These are phyloP conservation scores for Coelastrella sp. DNA, from an alignment of 139 green algal species.

Conservation along the genomic window DNA sequence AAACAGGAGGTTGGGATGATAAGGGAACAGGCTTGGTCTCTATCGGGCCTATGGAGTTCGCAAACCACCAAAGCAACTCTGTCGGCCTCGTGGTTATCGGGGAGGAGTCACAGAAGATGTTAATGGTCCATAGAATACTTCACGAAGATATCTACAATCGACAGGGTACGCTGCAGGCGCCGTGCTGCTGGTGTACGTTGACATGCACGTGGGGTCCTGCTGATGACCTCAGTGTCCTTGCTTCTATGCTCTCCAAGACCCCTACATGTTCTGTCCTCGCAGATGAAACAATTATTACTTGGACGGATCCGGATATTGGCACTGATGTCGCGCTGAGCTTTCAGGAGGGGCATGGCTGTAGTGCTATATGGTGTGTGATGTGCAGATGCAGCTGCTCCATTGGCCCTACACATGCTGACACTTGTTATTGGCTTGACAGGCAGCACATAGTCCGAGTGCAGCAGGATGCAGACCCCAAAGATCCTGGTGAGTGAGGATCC, in stretches of 20 bases:
- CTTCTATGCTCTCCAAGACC: not conserved
- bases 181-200: not conserved
- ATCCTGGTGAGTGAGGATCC: constrained; percentile 45
- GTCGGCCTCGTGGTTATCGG: constrained; percentile 93
- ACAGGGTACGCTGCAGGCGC: constrained; percentile 65
- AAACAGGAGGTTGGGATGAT: constrained; percentile 94
- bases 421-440: constrained; percentile 50
- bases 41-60: constrained; percentile 31
- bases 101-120: constrained; percentile 76
- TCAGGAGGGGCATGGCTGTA: constrained; percentile 89
- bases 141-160: constrained; percentile 88
- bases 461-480: constrained; percentile 46
- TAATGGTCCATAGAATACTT: constrained; percentile 92
- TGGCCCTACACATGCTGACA: not conserved
- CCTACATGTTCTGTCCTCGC: constrained; percentile 40
- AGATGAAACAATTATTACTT: constrained; percentile 98
- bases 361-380: constrained; percentile 84
- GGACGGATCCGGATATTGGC: constrained; percentile 87
- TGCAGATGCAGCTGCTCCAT: not conserved
- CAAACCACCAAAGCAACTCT: constrained; percentile 75
- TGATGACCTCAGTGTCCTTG: not conserved
- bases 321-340: constrained; percentile 98
- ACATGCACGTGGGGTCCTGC: not conserved
- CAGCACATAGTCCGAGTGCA: constrained; percentile 78
- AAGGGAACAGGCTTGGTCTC: constrained; percentile 79